A percentile compares a stretch with the other conserved stretches of the same genome.
phyloP scores from a whole-genome alignment of 2,329 filamentous ascomycete species.

The Fonsecaea pedrosoi region DNA sequence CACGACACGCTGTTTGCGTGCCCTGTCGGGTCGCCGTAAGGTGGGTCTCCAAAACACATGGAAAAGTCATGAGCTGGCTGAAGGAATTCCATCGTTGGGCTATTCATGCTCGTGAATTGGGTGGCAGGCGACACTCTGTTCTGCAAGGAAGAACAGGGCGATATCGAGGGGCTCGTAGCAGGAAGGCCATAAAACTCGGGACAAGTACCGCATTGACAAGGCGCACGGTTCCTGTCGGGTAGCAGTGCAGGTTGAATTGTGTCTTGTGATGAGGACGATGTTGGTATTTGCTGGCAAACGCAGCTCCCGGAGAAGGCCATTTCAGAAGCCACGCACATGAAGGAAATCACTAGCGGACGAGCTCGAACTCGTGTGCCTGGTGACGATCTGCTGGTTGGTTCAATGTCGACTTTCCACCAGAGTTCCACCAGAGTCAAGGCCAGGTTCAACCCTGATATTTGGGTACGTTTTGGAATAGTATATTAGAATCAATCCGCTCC shows the following conservation, averaged over 20 bases:
- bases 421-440: background rate
- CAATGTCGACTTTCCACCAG: background rate
- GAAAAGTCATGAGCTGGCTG: background rate
- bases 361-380: background rate
- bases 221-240: background rate
- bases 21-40: background rate
- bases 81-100: background rate
- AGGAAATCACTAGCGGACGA: background rate
- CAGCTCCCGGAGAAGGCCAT: background rate
- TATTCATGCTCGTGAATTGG: background rate
- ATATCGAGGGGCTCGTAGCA: conserved; percentile 8
- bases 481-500: background rate
- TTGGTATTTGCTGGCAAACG: background rate
- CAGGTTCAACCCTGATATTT: background rate
- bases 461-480: background rate
- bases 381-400: background rate
- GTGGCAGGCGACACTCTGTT: background rate
- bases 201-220: conserved; percentile 13
- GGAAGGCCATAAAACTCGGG: conserved; percentile 3
- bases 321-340: background rate
- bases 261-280: background rate
- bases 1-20: background rate
- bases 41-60: conserved; percentile 7
- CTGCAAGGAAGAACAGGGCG: conserved; percentile 14
- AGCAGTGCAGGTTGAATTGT: background rate